These are phyloP conservation scores for Huntiella moniliformis DNA, from an alignment of 2,329 filamentous ascomycete genomes.

Conservation along the genomic window DNA sequence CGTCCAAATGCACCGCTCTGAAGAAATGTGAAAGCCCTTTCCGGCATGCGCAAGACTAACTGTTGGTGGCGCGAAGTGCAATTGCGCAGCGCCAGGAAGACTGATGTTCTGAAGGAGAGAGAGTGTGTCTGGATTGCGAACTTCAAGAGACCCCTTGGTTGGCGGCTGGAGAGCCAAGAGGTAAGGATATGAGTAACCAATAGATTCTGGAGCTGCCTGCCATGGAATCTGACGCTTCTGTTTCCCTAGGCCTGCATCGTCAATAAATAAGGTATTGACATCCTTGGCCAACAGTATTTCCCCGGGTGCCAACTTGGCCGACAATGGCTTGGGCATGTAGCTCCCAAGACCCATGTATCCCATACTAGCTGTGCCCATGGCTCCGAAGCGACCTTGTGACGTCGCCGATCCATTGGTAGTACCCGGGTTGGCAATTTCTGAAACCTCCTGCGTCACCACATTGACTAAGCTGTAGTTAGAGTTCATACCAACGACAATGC, in stretches of 20 bases:
- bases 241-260: conserved; percentile 61
- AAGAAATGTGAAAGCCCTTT: conserved; percentile 86
- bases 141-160: conserved; percentile 68
- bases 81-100: conserved; percentile 60
- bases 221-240: conserved; percentile 84
- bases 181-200: conserved; percentile 95
- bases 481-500: conserved; percentile 76
- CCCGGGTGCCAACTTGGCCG: conserved; percentile 61
- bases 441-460: conserved; percentile 51
- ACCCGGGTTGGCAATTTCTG: conserved; percentile 63
- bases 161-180: conserved; percentile 71
- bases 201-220: conserved; percentile 68
- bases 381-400: conserved; percentile 57
- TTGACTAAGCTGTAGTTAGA: conserved; percentile 82
- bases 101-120: conserved; percentile 74
- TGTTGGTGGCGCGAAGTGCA: conserved; percentile 85
- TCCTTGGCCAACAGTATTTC: conserved; percentile 93
- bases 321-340: conserved; percentile 78
- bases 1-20: conserved; percentile 82
- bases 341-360: conserved; percentile 90
- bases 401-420: conserved; percentile 45
- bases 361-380: conserved; percentile 72
- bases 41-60: conserved; percentile 89
- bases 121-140: conserved; percentile 80
- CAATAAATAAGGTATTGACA: conserved; percentile 84